Evolutionary conservation across 768 basidiomycete species (phyloP), one percentile per base, ranked within the genome.

Genomic region (Panus rudis): DNA sequence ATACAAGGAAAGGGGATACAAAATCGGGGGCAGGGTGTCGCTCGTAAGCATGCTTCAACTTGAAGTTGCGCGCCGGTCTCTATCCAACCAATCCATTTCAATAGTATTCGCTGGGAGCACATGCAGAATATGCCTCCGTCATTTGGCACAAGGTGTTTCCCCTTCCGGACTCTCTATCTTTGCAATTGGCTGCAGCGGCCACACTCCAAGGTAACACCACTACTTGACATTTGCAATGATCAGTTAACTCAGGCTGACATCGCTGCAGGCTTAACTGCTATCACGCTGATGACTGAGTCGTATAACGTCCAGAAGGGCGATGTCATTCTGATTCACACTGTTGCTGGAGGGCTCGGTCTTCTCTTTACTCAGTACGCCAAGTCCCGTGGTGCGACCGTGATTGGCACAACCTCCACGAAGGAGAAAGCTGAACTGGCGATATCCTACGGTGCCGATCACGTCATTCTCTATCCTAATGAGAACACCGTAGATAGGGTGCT

Each of bases 321-420:
- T 54, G 74, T 68, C 37, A 79, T 93, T 43, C 72, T 94, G 38
- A 75, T 97, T 2, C 89, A 96, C 58, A 93, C 94, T 24, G 76
- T 94, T 25, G 92, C 94, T 0, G 94, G 94, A 24, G 92, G 93
- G 10, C 71, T 96, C 8, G 94, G 80, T 2, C 67, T 84, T 21
- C 57, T 84, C 23, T 71, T 81, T 42, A 69, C 76, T 7, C 84
- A 94, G 65, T 58, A 87, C 24, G 78, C 79, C 28, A 81, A 78
- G 57, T 66, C 70, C 33, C 68, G 78, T 16, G 94, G 94, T 4
- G 93, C 87, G 1, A 84, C 78, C 7, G 88, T 97, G 20, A 94
- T 99, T 53, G 94, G 91, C 1, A 97, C 93, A 12, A 89, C 89
- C 2, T 94, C 92, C 2, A 87, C 84, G 0, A 59, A 67, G 17